phyloP scores from a whole-genome alignment of 148 eudicot species.

The Rhododendron simsii region DNA sequence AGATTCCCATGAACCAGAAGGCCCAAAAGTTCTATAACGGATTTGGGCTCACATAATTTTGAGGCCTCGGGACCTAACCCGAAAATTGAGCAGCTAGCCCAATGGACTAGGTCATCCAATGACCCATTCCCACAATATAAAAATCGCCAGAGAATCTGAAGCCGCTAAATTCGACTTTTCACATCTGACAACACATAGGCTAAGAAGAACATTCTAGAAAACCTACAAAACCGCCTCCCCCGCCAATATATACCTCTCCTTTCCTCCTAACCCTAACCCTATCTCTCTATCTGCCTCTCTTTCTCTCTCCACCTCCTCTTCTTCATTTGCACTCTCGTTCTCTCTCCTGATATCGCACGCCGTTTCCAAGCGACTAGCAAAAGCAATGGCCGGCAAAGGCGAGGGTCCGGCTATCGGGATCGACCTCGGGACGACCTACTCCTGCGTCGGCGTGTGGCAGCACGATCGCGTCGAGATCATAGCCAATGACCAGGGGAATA shows the following conservation, averaged over 20 bases:
- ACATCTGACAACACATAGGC: not conserved
- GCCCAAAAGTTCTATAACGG: too few species aligned
- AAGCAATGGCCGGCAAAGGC: conserved; percentile 1
- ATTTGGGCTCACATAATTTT: too few species aligned
- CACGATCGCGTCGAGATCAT: conserved; percentile 7
- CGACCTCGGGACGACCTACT: conserved; percentile 7
- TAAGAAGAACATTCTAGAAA: conserved; percentile 2
- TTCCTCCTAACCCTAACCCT: not conserved
- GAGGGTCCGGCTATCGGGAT: conserved; percentile 4
- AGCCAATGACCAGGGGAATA: conserved; percentile 1
- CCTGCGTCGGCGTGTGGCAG: conserved; percentile 4
- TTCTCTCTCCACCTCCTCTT: not conserved
- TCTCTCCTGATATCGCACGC: not conserved
- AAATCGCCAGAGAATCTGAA: not conserved
- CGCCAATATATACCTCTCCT: not conserved
- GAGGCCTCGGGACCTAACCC: too few species aligned
- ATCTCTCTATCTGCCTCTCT: not conserved
- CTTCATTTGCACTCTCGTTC: not conserved
- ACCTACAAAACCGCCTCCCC: not conserved
- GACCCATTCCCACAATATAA: not conserved
- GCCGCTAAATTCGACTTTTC: not conserved
- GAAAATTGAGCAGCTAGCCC: not conserved
- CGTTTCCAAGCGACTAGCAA: not conserved
- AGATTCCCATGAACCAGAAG: too few species aligned
- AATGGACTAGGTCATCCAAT: not conserved